Conservation (phyloP, 1,284 basidiomycete species). For the Cryptococcus sp. region DNA sequence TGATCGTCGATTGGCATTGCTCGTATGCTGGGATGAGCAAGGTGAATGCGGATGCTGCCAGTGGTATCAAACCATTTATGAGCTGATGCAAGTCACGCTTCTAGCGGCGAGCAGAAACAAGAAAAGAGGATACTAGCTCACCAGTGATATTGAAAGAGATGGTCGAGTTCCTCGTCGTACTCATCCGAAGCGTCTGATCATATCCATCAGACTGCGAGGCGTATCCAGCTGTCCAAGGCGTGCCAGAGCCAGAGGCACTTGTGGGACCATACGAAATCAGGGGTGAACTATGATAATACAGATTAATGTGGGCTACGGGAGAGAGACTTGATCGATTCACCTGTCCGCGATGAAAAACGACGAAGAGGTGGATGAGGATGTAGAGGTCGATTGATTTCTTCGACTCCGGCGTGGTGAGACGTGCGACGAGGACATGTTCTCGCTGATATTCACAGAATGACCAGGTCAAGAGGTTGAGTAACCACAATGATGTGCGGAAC, state of each 20-base stretch:
- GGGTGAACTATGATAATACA: constrained; percentile 28
- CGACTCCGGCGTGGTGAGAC: background rate
- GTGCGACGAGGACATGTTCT: too few relatives aligned
- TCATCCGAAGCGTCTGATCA: constrained; percentile 37
- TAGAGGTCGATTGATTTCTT: constrained; percentile 7
- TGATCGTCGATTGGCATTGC: constrained; percentile 31
- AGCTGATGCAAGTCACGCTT: background rate
- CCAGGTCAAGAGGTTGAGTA: too few relatives aligned
- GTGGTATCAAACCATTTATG: background rate
- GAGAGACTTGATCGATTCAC: constrained; percentile 14
- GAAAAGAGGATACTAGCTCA: constrained; percentile 9
- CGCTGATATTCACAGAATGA: too few relatives aligned
- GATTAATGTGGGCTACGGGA: too few relatives aligned
- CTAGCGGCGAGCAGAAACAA: background rate
- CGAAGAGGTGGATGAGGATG: constrained; percentile 5
- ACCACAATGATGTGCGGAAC: too few relatives aligned
- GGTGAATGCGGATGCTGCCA: constrained; percentile 30
- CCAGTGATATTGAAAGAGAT: constrained; percentile 35
- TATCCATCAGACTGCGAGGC: constrained; percentile 33
- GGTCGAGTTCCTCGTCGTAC: constrained; percentile 16
- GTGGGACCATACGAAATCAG: constrained; percentile 21
- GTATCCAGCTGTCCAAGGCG: constrained; percentile 35
- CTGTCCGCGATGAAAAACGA: constrained; percentile 27
- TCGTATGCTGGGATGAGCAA: constrained; percentile 32
- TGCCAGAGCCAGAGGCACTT: background rate